phyloP scores from a whole-genome alignment of 345 rosid genomes.

The Pseudoturritis turrita region DNA sequence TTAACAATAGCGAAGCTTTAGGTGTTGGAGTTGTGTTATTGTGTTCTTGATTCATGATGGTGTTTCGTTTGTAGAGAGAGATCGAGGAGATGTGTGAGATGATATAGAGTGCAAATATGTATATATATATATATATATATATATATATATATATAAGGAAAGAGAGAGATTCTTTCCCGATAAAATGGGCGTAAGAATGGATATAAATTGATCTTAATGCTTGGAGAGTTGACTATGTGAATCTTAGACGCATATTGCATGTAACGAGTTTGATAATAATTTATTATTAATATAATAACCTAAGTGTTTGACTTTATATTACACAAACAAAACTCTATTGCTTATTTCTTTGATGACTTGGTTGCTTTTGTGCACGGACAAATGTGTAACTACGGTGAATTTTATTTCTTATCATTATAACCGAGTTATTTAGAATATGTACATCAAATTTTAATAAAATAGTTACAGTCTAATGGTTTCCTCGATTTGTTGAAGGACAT shows the following conservation, averaged over 20 bases:
- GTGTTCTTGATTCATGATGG: conserved; percentile 32
- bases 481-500: neutral
- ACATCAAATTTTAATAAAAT: neutral
- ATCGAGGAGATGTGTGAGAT: neutral
- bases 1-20: conserved; percentile 35
- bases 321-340: neutral
- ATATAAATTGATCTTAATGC: conserved; percentile 11
- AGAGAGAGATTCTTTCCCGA: conserved; percentile 3
- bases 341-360: conserved; percentile 35
- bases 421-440: neutral
- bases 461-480: neutral
- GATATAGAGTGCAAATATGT: neutral
- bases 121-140: neutral
- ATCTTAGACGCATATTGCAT: conserved; percentile 16
- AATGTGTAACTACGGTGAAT: neutral
- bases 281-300: neutral
- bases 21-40: neutral
- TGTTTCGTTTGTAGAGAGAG: neutral
- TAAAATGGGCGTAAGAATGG: neutral
- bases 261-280: neutral
- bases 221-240: conserved; percentile 20
- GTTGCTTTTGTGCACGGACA: conserved; percentile 5
- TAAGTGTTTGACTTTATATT: conserved; percentile 1
- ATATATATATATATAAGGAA: conserved; percentile 5
- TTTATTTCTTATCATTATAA: neutral